Percentiles rank a stretch among this genome's conserved stretches.
Evolutionary conservation across 2,329 filamentous ascomycete species (phyloP).

Genomic region (Capronia epimyces): DNA sequence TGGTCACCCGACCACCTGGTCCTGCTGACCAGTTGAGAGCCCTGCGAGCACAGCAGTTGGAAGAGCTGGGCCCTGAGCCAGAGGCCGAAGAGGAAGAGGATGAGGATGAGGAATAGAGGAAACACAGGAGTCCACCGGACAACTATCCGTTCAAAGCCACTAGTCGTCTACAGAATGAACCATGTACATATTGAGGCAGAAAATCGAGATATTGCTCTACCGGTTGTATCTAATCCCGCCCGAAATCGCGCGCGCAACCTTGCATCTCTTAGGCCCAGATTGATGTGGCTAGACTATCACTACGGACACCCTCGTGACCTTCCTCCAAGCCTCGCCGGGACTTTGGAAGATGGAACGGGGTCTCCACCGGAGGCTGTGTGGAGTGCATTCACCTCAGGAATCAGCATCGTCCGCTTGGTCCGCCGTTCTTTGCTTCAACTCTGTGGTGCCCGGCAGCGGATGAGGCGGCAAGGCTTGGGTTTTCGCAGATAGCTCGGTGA

Average conservation of each 20-base stretch:
- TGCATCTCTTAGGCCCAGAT: not conserved
- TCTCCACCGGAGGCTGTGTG: not conserved
- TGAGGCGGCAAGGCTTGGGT: not conserved
- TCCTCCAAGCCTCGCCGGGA: not conserved
- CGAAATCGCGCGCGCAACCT: too few species aligned
- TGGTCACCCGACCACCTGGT: conserved; percentile 43
- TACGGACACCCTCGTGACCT: not conserved
- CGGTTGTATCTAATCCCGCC: too few species aligned
- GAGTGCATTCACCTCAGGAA: too few species aligned
- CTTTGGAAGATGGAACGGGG: not conserved
- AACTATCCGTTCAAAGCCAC: not conserved
- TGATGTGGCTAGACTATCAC: not conserved
- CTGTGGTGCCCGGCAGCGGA: too few species aligned
- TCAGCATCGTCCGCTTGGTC: too few species aligned
- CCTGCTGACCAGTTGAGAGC: conserved; percentile 47
- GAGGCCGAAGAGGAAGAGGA: conserved; percentile 29
- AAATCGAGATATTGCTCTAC: not conserved
- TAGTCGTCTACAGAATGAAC: not conserved
- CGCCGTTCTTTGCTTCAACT: too few species aligned
- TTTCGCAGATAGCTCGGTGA: not conserved
- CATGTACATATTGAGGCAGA: conserved; percentile 2
- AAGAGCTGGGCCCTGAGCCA: conserved; percentile 42
- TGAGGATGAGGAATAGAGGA: conserved; percentile 22
- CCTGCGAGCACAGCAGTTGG: conserved; percentile 46
- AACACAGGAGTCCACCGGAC: conserved; percentile 5